Base-by-base conservation (phyloP, 2,329 filamentous ascomycete genomes). In the Alternaria atra region DNA sequence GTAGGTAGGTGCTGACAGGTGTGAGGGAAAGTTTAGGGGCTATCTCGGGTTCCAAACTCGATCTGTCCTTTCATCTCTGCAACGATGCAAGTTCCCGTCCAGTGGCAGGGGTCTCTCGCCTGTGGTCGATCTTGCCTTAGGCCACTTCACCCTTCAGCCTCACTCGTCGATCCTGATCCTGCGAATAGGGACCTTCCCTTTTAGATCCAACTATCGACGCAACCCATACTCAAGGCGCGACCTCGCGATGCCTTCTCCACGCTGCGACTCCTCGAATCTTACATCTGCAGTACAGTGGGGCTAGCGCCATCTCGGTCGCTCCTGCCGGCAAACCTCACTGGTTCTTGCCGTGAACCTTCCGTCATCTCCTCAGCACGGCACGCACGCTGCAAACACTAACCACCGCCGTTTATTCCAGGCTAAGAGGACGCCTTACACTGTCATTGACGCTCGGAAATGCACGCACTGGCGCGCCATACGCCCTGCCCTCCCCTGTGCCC, bases 91-190 rank as follows among this genome's bases (percentile, higher is more conserved):
- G 69, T 72, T 64, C 61, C 65, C 65, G 73, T 68, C 66, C 60
- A 68, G 61, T 60, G 10, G 48, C 58, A 61, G 58, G 58, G 58
- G 46, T 61, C 40, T 35, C 54, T 61, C 58, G 58, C 58, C 47
- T 61, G 58, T 58, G 53, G 58, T 53, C 54, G 58, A 61, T 61
- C 58, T 51, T 42, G 58, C 48, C 54, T 50, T 60, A 35, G 48
- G 47, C 66, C 65, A 69, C 71, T 60, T 52, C 42, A 54, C 55
- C 52, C 65, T 70, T 65, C 69, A 75, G 74, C 75, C 75, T 78
- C 74, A 76, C 71, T 75, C 64, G 76, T 67, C 67, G 73, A 77
- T 77, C 74, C 57, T 56, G 44, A n/a, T 54, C 44, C 70, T 66
- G 63, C 63, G 63, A 63, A 63, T 46, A 34, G 53, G 46, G 55